Conservation (phyloP, 225 moss, liverwort and hornwort genomes). For the Pseudisothecium myosuroides region DNA sequence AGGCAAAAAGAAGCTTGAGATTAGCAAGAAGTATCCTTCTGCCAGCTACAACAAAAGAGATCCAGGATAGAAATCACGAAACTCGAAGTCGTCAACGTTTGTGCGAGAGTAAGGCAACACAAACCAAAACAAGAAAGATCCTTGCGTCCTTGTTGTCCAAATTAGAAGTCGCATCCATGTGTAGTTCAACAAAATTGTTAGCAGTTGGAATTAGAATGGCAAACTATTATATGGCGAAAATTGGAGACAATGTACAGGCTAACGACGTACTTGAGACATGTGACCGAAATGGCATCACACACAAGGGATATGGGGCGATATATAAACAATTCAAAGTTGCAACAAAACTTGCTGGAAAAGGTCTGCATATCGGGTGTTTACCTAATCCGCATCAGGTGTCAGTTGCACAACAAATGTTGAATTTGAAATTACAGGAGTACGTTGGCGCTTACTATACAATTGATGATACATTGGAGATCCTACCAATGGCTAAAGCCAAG, state of each 20-base stretch:
- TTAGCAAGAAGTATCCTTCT: background rate
- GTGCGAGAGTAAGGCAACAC: background rate
- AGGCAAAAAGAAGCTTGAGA: background rate
- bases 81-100: background rate
- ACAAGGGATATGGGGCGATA: too few species aligned
- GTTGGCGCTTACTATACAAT: too few species aligned
- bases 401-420: too few species aligned
- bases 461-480: too few species aligned
- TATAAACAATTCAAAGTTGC: too few species aligned
- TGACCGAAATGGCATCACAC: too few species aligned
- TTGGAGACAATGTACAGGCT: background rate
- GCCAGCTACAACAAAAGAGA: background rate
- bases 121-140: background rate
- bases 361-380: too few species aligned
- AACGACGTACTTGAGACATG: background rate
- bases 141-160: background rate
- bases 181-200: background rate
- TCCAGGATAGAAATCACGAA: background rate
- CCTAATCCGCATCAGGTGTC: too few species aligned
- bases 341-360: too few species aligned
- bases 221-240: background rate
- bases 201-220: background rate
- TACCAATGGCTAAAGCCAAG: too few species aligned
- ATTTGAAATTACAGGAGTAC: too few species aligned
- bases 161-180: background rate